Conservation (phyloP, 768 basidiomycete genomes). For the Hortiboletus flavorubellus region DNA sequence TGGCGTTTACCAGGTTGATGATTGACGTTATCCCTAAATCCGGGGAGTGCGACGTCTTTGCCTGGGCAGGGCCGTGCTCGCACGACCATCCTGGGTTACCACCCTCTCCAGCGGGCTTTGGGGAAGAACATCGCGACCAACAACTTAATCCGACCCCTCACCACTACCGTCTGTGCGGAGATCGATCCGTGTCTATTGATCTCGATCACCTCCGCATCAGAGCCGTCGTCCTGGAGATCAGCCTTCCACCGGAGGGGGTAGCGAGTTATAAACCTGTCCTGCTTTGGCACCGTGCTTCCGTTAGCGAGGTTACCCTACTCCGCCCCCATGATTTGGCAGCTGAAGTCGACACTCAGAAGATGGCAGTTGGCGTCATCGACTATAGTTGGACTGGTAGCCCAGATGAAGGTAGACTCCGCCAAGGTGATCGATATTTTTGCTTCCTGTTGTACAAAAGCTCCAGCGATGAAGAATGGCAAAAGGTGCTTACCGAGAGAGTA, state of each 20-base stretch:
- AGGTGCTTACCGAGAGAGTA: conserved; percentile 14
- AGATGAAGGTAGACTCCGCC: conserved; percentile 5
- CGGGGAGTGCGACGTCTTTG: conserved; percentile 20
- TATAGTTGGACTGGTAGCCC: conserved; percentile 16
- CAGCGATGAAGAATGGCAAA: conserved; percentile 4
- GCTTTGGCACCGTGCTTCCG: background rate
- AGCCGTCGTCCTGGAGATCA: conserved; percentile 9
- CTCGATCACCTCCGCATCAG: conserved; percentile 4
- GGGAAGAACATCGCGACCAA: background rate
- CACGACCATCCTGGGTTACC: conserved; percentile 8
- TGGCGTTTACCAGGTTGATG: conserved; percentile 21
- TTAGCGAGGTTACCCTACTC: conserved; percentile 5
- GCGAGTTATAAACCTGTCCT: background rate
- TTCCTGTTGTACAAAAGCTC: conserved; percentile 14
- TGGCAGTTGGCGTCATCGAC: conserved; percentile 22
- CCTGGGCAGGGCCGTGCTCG: conserved; percentile 21
- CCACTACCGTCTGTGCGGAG: conserved; percentile 21
- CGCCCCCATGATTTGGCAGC: background rate
- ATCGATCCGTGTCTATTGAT: conserved; percentile 16
- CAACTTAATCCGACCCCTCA: conserved; percentile 3
- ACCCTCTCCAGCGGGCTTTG: conserved; percentile 13
- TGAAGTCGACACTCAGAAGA: background rate
- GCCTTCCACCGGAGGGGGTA: background rate
- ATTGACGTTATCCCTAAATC: conserved; percentile 10
- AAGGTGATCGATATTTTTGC: conserved; percentile 13